Conservation (phyloP, 1,284 basidiomycete species). For the Papiliotrema fonsecae region DNA sequence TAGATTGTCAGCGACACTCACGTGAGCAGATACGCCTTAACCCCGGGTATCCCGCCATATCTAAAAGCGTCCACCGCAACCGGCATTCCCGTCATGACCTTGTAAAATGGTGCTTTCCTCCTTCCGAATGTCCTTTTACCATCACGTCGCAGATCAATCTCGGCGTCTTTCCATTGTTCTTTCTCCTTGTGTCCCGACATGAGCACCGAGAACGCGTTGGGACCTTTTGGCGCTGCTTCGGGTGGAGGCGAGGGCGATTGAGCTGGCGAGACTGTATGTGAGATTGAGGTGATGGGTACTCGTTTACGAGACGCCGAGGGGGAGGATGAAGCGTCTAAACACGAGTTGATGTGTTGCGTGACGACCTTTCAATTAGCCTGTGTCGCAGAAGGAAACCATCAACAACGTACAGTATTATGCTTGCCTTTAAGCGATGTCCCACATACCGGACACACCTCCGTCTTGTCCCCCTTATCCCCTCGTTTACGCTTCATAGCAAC, state of each 20-base stretch:
- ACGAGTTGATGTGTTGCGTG: constrained; percentile 44
- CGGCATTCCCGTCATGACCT: constrained; percentile 91
- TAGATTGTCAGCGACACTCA: too few species aligned
- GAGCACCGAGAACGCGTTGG: constrained; percentile 67
- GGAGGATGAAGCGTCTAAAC: constrained; percentile 28
- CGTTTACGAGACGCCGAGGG: constrained; percentile 1
- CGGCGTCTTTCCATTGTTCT: constrained; percentile 77
- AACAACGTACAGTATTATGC: constrained; percentile 23
- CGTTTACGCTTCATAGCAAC: constrained; percentile 4
- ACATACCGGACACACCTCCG: constrained; percentile 35
- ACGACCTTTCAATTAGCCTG: constrained; percentile 23
- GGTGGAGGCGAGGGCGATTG: constrained; percentile 20
- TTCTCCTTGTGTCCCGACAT: constrained; percentile 78
- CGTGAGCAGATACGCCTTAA: constrained; percentile 86
- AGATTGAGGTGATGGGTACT: constrained; percentile 8
- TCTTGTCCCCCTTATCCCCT: constrained; percentile 9
- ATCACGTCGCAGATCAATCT: constrained; percentile 41
- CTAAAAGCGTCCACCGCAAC: constrained; percentile 93
- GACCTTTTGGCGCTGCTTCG: constrained; percentile 22
- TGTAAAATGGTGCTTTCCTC: constrained; percentile 85
- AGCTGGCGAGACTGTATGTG: constrained; percentile 21
- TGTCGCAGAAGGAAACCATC: neutral
- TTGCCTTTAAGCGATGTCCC: constrained; percentile 25
- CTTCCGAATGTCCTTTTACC: constrained; percentile 52
- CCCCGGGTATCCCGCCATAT: constrained; percentile 81